Percentiles rank a stretch among this genome's conserved stretches.
These are phyloP conservation scores for Clitopilus hobsonii DNA, from an alignment of 768 basidiomycete species.

Conservation along the genomic window DNA sequence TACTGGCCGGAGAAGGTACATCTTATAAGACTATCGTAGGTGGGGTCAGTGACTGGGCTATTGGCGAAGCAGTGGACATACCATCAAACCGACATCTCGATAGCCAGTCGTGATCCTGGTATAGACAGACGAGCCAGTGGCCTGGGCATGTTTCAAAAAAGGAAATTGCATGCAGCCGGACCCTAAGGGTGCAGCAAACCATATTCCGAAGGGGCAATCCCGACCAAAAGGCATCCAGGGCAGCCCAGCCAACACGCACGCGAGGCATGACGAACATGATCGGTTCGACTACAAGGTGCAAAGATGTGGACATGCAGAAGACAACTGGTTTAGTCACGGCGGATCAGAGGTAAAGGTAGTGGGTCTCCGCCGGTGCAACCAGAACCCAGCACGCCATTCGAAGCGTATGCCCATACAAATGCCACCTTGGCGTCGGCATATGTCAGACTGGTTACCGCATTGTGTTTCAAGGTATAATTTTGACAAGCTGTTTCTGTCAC, in stretches of 20 bases:
- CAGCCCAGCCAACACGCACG: not conserved
- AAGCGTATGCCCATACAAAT: not conserved
- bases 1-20: not conserved
- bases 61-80: not conserved
- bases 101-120: not conserved
- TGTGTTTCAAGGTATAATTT: not conserved
- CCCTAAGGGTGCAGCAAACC: not conserved
- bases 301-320: not conserved
- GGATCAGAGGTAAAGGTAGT: not conserved
- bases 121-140: not conserved
- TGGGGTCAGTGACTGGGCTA: not conserved
- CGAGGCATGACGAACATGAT: not conserved
- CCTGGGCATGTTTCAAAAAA: not conserved
- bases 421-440: not conserved
- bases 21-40: not conserved
- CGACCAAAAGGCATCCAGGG: not conserved
- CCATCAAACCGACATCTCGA: not conserved
- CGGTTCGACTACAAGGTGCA: not conserved
- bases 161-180: not conserved
- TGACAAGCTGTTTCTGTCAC: too few relatives aligned
- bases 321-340: not conserved
- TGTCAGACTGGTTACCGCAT: not conserved
- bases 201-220: not conserved
- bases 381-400: not conserved
- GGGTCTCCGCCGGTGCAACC: not conserved